These are phyloP conservation scores for Mycena capillaripes DNA, from an alignment of 768 basidiomycete genomes.

Conservation along the genomic window DNA sequence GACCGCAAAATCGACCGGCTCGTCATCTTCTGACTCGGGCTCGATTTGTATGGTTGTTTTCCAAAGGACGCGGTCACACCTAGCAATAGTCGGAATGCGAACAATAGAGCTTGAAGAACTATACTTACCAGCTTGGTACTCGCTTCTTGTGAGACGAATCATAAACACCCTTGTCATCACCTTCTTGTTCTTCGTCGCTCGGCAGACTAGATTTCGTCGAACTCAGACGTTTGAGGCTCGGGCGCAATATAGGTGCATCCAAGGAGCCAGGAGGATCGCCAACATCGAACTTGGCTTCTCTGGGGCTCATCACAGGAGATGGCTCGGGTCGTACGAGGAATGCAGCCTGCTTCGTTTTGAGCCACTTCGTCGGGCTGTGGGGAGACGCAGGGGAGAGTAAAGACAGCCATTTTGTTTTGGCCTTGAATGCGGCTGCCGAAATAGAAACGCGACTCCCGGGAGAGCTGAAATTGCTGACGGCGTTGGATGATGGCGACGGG, in stretches of 20 bases:
- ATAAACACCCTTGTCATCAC: constrained; percentile 75
- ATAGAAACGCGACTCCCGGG: constrained; percentile 56
- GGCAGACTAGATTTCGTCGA: constrained; percentile 53
- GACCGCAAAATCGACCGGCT: constrained; percentile 40
- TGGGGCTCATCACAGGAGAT: constrained; percentile 19
- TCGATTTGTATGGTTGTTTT: constrained; percentile 76
- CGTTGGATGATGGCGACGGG: constrained; percentile 45
- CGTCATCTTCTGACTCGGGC: constrained; percentile 56
- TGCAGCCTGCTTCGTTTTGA: constrained; percentile 40
- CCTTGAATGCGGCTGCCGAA: constrained; percentile 62
- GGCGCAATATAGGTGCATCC: constrained; percentile 39
- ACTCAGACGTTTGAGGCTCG: constrained; percentile 43
- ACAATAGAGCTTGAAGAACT: not conserved
- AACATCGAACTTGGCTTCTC: constrained; percentile 8
- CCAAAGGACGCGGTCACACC: constrained; percentile 91
- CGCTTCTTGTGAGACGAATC: constrained; percentile 87
- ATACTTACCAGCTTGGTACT: constrained; percentile 85
- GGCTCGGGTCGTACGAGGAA: constrained; percentile 12
- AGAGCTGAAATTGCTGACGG: constrained; percentile 38
- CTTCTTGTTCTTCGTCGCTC: constrained; percentile 54
- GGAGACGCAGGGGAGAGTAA: constrained; percentile 57
- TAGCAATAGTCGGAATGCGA: constrained; percentile 39
- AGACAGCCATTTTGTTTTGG: constrained; percentile 68
- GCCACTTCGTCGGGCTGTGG: constrained; percentile 47
- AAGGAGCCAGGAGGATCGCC: constrained; percentile 19